Percentiles rank a stretch among this genome's conserved stretches.
phyloP scores from a whole-genome alignment of 805 yeast species.

The Yarrowia hollandica region DNA sequence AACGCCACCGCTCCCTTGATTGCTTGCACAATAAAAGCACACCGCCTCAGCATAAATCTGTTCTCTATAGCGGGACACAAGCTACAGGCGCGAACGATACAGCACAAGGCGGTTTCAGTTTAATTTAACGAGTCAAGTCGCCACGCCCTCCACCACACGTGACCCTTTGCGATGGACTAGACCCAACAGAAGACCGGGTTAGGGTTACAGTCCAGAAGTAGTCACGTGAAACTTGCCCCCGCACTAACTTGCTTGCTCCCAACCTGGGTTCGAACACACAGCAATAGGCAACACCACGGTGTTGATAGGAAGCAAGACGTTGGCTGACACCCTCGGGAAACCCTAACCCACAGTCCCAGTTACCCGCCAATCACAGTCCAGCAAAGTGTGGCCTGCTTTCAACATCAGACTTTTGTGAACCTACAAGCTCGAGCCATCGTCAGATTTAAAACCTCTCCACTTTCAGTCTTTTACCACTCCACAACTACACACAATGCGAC shows the following conservation, averaged over 20 bases:
- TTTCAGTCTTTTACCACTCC: background rate
- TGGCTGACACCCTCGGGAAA: background rate
- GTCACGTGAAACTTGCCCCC: too few relatives aligned
- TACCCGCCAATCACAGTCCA: constrained; percentile 16
- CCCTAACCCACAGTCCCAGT: background rate
- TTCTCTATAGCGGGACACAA: too few relatives aligned
- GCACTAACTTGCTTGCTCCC: constrained; percentile 9
- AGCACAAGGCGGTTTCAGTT: too few relatives aligned
- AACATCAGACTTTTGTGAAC: constrained; percentile 28
- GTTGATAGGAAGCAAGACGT: background rate
- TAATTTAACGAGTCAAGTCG: too few relatives aligned
- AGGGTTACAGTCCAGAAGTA: too few relatives aligned
- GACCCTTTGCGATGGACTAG: too few relatives aligned
- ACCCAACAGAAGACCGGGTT: too few relatives aligned
- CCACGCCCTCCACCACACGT: too few relatives aligned
- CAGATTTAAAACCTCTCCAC: constrained; percentile 25
- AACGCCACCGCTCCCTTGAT: background rate
- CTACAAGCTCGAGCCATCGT: constrained; percentile 6
- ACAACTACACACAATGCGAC: constrained; percentile 24
- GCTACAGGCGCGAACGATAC: too few relatives aligned
- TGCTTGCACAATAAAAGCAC: background rate
- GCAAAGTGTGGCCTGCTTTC: constrained; percentile 26
- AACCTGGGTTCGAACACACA: constrained; percentile 13
- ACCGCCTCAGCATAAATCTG: background rate
- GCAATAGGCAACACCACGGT: background rate